A percentile compares a stretch with the other conserved stretches of the same genome.
Conservation (phyloP, 139 green algal species). For the Chlamydomonas schloesseri region DNA sequence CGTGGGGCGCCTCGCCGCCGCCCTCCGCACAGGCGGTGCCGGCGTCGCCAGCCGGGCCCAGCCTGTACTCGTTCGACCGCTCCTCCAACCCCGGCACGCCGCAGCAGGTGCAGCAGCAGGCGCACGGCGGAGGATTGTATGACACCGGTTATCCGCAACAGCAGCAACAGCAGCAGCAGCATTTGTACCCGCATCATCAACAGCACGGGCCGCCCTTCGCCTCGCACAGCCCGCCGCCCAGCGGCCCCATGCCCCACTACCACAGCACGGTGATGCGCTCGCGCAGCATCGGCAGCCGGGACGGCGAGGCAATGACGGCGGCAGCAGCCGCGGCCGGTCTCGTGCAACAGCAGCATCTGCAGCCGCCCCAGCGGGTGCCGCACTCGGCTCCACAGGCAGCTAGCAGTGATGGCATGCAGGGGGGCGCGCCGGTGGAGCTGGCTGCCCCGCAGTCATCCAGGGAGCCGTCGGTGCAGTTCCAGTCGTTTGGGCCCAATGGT, state of each 20-base stretch:
- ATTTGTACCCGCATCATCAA: too few species aligned
- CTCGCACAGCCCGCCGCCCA: constrained; percentile 5
- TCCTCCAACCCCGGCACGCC: background rate
- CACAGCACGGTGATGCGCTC: constrained; percentile 38
- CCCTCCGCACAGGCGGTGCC: background rate
- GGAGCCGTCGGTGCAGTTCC: constrained; percentile 8
- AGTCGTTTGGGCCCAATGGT: constrained; percentile 37
- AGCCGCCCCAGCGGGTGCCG: background rate
- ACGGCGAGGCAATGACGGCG: background rate
- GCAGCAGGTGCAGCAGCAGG: background rate
- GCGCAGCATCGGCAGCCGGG: constrained; percentile 31
- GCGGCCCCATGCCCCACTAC: constrained; percentile 40
- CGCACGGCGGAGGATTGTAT: background rate
- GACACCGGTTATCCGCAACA: background rate
- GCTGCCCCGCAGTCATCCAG: background rate
- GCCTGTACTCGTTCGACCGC: constrained; percentile 26
- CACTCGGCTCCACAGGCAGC: background rate
- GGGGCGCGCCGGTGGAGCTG: background rate
- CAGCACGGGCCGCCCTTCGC: background rate
- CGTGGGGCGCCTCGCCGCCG: background rate
- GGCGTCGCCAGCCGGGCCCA: background rate
- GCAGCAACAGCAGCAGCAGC: constrained; percentile 25
- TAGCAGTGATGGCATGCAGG: background rate
- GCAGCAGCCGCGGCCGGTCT: background rate
- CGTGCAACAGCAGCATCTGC: too few species aligned